A percentile compares a stretch with the other conserved stretches of the same genome.
phyloP scores from a whole-genome alignment of 805 yeast genomes.

The Nakazawaea wickerhamii region DNA sequence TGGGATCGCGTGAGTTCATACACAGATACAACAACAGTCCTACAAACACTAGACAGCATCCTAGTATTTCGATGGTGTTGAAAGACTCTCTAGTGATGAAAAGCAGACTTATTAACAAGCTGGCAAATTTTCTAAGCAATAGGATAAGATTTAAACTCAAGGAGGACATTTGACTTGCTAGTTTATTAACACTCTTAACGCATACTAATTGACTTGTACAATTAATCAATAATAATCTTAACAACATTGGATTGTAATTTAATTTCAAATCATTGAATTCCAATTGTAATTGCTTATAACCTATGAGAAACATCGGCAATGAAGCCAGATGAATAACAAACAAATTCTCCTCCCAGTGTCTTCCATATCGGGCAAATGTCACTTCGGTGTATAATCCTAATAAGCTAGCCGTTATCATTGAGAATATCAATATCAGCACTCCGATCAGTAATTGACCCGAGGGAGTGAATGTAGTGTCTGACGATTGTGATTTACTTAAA shows the following conservation, averaged over 20 bases:
- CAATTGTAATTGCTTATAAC: not conserved
- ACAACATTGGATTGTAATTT: not conserved
- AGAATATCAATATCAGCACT: conserved; percentile 34
- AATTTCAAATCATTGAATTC: not conserved
- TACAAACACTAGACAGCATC: conserved; percentile 44
- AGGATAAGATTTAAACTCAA: conserved; percentile 58
- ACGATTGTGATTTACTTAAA: conserved; percentile 14
- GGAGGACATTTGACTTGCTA: conserved; percentile 55
- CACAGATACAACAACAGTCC: conserved; percentile 38
- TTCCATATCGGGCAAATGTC: conserved; percentile 44
- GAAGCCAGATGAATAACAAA: conserved; percentile 57
- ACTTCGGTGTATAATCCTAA: conserved; percentile 54
- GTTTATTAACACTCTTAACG: conserved; percentile 59
- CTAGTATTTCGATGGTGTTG: conserved; percentile 33
- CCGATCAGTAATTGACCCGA: conserved; percentile 23
- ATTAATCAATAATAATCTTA: conserved; percentile 32
- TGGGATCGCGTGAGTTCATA: not conserved
- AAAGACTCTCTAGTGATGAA: conserved; percentile 39
- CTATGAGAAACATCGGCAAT: conserved; percentile 44
- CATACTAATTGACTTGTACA: conserved; percentile 55
- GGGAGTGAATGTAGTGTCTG: not conserved
- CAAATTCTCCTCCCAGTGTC: conserved; percentile 59
- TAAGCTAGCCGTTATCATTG: conserved; percentile 49
- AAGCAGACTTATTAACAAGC: conserved; percentile 52
- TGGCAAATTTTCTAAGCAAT: conserved; percentile 54